A percentile compares a stretch with the other conserved stretches of the same genome.
phyloP scores from a whole-genome alignment of 2,329 filamentous ascomycete genomes.

The Moelleriella libera region DNA sequence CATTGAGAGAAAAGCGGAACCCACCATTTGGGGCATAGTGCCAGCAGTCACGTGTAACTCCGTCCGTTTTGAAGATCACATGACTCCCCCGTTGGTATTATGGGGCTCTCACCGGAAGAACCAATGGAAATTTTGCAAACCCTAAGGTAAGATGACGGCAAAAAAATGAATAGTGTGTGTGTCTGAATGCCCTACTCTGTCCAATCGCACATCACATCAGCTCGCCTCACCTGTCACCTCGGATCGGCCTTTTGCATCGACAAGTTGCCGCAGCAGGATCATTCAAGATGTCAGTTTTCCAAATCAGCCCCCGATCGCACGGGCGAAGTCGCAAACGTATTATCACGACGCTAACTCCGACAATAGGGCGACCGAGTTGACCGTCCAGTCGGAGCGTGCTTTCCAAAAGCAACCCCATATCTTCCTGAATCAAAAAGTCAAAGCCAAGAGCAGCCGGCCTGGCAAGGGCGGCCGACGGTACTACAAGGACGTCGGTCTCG shows the following conservation, averaged over 20 bases:
- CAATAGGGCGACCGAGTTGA: constrained; percentile 90
- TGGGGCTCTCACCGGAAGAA: constrained; percentile 12
- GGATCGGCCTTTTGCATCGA: constrained; percentile 24
- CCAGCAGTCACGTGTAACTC: no score
- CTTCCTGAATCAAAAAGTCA: constrained; percentile 95
- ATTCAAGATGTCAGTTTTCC: constrained; percentile 27
- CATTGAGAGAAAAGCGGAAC: no score
- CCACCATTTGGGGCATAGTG: no score
- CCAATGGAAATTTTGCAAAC: constrained; percentile 26
- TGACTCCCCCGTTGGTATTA: background rate
- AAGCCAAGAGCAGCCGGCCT: constrained; percentile 69
- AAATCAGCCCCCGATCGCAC: background rate
- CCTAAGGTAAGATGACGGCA: constrained; percentile 19
- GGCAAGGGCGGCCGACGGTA: constrained; percentile 86
- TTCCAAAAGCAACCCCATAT: constrained; percentile 99
- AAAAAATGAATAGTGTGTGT: constrained; percentile 21
- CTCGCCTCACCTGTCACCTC: constrained; percentile 18
- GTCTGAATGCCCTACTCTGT: constrained; percentile 21
- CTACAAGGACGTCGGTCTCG: constrained; percentile 99
- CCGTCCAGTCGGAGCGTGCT: constrained; percentile 99
- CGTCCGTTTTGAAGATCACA: background rate
- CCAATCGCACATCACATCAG: constrained; percentile 21
- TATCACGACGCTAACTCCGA: constrained; percentile 14
- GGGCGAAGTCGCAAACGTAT: background rate
- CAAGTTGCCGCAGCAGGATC: constrained; percentile 24